phyloP scores from a whole-genome alignment of 139 green algal species.

The Nannochloris sp. region DNA sequence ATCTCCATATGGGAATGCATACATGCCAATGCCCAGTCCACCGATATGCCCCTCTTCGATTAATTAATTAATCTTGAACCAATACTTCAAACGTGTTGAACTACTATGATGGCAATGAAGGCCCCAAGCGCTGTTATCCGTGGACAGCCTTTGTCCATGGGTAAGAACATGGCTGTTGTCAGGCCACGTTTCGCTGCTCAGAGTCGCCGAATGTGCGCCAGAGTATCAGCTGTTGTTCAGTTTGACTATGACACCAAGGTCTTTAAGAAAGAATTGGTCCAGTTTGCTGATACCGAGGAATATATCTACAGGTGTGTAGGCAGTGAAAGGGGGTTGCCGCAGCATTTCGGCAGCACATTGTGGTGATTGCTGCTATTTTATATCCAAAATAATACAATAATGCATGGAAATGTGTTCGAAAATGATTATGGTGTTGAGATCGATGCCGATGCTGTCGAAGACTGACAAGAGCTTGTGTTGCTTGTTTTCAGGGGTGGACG shows the following conservation, averaged over 20 bases:
- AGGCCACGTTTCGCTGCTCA: not conserved
- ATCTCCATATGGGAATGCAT: too few species aligned
- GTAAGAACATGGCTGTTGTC: not conserved
- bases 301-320: slow-evolving; percentile 71
- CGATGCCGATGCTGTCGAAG: not conserved
- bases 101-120: not conserved
- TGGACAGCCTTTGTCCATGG: slow-evolving; percentile 1
- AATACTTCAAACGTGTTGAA: not conserved
- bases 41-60: too few species aligned
- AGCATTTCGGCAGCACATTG: too few species aligned
- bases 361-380: too few species aligned
- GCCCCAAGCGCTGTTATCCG: not conserved
- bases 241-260: slow-evolving; percentile 74
- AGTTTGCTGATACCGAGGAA: slow-evolving; percentile 72
- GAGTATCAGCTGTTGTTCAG: slow-evolving; percentile 9
- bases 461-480: not conserved
- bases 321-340: not conserved
- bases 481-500: slow-evolving; percentile 57
- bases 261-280: slow-evolving; percentile 71
- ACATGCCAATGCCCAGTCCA: too few species aligned
- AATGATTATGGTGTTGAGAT: too few species aligned
- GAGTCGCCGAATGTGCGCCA: slow-evolving; percentile 1
- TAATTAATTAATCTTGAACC: not conserved
- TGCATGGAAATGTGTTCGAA: too few species aligned
- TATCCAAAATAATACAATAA: too few species aligned